A percentile compares a stretch with the other conserved stretches of the same genome.
These are phyloP conservation scores for Sordaria brevicollis DNA, from an alignment of 495 filamentous ascomycete species.

Conservation along the genomic window DNA sequence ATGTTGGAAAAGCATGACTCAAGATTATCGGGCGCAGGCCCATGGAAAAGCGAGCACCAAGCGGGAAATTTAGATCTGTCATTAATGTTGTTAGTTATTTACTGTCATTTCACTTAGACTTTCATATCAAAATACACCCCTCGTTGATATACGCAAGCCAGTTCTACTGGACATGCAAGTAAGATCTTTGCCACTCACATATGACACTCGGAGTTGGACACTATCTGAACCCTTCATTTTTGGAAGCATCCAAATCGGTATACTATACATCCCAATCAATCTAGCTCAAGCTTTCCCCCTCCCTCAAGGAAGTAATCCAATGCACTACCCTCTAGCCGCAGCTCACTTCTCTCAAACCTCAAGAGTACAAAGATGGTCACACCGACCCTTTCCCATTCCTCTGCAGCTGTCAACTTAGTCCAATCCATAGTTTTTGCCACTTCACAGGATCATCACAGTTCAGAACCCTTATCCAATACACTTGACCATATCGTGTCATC, in stretches of 20 bases:
- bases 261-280: not conserved
- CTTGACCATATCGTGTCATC: not conserved
- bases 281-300: too few species aligned
- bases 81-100: not conserved
- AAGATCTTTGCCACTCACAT: not conserved
- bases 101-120: not conserved
- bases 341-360: not conserved
- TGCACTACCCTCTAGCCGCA: not conserved
- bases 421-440: not conserved
- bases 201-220: not conserved
- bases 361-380: not conserved
- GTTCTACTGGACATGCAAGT: not conserved
- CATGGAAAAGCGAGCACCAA: not conserved
- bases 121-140: not conserved
- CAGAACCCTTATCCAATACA: not conserved
- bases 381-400: not conserved
- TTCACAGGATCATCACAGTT: not conserved
- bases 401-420: not conserved
- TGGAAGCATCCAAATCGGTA: not conserved
- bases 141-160: not conserved
- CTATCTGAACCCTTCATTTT: not conserved
- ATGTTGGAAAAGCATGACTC: not conserved
- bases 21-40: not conserved
- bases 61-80: not conserved
- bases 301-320: too few species aligned